Conservation (phyloP, 2,329 filamentous ascomycete genomes). For the Diaporthe destruens region DNA sequence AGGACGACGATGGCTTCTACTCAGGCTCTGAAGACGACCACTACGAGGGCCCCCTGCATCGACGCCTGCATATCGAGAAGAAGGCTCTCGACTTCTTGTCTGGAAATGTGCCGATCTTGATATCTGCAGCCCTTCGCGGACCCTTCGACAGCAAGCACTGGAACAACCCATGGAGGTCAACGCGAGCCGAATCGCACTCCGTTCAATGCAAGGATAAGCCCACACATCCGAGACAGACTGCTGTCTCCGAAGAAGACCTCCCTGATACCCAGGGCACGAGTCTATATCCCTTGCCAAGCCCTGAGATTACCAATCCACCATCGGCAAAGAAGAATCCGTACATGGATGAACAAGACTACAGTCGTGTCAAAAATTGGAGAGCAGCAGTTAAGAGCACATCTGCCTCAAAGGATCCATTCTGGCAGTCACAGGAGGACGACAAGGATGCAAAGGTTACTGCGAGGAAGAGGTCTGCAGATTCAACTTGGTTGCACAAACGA, state of each 20-base stretch:
- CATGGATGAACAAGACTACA: conserved; percentile 38
- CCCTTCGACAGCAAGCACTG: conserved; percentile 68
- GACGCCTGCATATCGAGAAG: conserved; percentile 68
- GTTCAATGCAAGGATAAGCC: conserved; percentile 33
- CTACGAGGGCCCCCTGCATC: conserved; percentile 59
- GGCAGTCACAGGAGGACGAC: conserved; percentile 31
- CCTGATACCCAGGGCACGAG: conserved; percentile 39
- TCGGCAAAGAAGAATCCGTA: conserved; percentile 46
- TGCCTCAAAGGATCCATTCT: conserved; percentile 37
- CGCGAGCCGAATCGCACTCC: conserved; percentile 39
- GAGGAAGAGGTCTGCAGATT: conserved; percentile 39
- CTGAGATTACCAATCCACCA: conserved; percentile 44
- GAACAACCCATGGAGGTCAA: conserved; percentile 65
- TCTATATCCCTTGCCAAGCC: conserved; percentile 45
- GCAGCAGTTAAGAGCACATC: conserved; percentile 37
- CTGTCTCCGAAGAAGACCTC: conserved; percentile 6
- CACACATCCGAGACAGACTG: conserved; percentile 45
- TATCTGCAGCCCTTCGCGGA: conserved; percentile 72
- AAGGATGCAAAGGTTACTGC: neutral
- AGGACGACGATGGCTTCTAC: conserved; percentile 62
- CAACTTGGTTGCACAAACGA: conserved; percentile 31
- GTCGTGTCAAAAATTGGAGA: conserved; percentile 40
- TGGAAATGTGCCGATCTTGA: conserved; percentile 67
- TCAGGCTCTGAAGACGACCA: conserved; percentile 70
- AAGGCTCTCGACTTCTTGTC: conserved; percentile 70